Evolutionary conservation across 2,329 filamentous ascomycete species (phyloP).

Genomic region (Xylaria sp.): DNA sequence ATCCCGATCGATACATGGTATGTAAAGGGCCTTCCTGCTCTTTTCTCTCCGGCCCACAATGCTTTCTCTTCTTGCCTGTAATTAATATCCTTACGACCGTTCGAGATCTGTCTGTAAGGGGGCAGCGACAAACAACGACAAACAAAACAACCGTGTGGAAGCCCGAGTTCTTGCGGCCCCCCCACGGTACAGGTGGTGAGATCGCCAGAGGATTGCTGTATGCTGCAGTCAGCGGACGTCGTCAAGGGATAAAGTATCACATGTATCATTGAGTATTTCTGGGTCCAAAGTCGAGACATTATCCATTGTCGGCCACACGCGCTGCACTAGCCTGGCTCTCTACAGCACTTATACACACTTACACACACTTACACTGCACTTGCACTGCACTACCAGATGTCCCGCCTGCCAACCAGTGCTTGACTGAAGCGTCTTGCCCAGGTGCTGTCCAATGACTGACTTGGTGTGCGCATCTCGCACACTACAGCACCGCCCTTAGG

Average conservation of each 20-base stretch:
- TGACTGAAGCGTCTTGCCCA: constrained; percentile 4
- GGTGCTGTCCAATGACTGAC: constrained; percentile 20
- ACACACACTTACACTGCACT: too few relatives aligned
- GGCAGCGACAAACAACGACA: background rate
- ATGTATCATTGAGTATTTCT: constrained; percentile 17
- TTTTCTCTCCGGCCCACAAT: constrained; percentile 9
- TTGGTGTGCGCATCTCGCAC: constrained; percentile 11
- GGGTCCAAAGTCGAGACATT: constrained; percentile 21
- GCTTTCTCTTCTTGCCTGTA: background rate
- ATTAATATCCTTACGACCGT: background rate
- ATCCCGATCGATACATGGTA: background rate
- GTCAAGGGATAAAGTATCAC: constrained; percentile 5
- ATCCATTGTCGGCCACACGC: constrained; percentile 4
- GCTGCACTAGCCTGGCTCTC: background rate
- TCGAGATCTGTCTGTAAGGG: background rate
- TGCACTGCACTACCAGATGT: background rate
- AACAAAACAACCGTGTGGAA: background rate
- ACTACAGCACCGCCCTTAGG: background rate
- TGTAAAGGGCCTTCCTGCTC: constrained; percentile 12
- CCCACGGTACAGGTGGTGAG: background rate
- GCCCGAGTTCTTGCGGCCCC: background rate
- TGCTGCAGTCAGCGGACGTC: constrained; percentile 4
- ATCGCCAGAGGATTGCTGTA: background rate
- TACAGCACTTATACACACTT: too few relatives aligned
- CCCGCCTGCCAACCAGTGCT: background rate